These are phyloP conservation scores for Kwoniella shandongensis DNA, from an alignment of 768 basidiomycete species.

Conservation along the genomic window DNA sequence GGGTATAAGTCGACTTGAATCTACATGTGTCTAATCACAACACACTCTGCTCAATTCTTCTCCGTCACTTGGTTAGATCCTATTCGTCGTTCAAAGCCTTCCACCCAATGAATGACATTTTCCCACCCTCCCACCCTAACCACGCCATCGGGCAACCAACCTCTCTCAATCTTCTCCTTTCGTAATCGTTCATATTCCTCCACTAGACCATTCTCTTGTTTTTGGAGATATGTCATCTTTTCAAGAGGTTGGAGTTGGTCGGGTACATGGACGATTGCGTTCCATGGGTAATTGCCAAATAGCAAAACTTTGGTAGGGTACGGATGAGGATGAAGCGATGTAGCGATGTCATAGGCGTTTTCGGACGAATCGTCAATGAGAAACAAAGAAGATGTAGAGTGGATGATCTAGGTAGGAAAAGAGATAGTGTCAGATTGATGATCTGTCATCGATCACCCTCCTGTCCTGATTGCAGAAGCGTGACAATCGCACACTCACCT, in stretches of 20 bases:
- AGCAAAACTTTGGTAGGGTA: constrained; percentile 65
- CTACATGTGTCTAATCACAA: background rate
- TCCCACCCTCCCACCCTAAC: constrained; percentile 67
- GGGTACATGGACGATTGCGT: constrained; percentile 57
- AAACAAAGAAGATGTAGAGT: constrained; percentile 63
- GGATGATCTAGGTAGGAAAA: constrained; percentile 60
- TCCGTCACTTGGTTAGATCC: too few relatives aligned
- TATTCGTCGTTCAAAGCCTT: constrained; percentile 24
- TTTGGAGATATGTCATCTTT: constrained; percentile 43
- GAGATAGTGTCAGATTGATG: background rate
- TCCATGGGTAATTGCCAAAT: constrained; percentile 78
- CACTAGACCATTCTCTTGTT: constrained; percentile 31
- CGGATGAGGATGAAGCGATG: constrained; percentile 58
- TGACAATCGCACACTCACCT: constrained; percentile 55
- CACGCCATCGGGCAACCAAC: constrained; percentile 58
- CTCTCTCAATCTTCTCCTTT: constrained; percentile 57
- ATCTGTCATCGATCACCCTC: background rate
- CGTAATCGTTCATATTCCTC: constrained; percentile 62
- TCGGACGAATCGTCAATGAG: constrained; percentile 80
- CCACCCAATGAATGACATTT: constrained; percentile 55
- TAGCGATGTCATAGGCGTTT: constrained; percentile 67
- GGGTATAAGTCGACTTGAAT: too few relatives aligned
- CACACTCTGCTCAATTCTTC: background rate
- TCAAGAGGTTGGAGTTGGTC: constrained; percentile 26
- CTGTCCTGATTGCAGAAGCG: background rate